Percentiles rank a stretch among this genome's conserved stretches.
Evolutionary conservation across 2,329 filamentous ascomycete genomes (phyloP).

Genomic region (Emericellopsis atlantica): DNA sequence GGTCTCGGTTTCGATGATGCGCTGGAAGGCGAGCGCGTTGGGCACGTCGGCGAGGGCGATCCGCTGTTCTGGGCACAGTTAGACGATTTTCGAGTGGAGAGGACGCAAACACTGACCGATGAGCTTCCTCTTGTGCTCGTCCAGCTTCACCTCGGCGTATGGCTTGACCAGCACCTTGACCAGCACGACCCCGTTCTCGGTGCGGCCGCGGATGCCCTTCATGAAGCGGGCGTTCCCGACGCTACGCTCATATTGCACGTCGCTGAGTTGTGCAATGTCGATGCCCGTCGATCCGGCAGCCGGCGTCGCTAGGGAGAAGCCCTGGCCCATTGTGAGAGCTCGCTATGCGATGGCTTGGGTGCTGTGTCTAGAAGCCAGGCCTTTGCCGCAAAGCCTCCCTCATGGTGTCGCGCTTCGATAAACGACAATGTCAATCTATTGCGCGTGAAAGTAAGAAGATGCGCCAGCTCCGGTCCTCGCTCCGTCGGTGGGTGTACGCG

Average conservation of each 20-base stretch:
- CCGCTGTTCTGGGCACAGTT: slow-evolving; percentile 53
- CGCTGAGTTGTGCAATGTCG: slow-evolving; percentile 82
- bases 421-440: too few relatives aligned
- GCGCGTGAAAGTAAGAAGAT: too few relatives aligned
- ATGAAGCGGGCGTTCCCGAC: slow-evolving; percentile 89
- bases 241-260: slow-evolving; percentile 83
- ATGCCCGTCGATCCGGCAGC: slow-evolving; percentile 88
- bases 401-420: too few relatives aligned
- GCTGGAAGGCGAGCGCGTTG: slow-evolving; percentile 83
- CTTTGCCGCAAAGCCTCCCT: too few relatives aligned
- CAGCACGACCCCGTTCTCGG: slow-evolving; percentile 81
- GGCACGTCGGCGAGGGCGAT: slow-evolving; percentile 69
- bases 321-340: slow-evolving; percentile 67
- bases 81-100: neutral
- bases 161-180: slow-evolving; percentile 95
- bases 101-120: slow-evolving; percentile 36
- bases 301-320: slow-evolving; percentile 85
- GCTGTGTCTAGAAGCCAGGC: too few relatives aligned
- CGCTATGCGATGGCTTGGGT: too few relatives aligned
- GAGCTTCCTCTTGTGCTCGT: slow-evolving; percentile 65
- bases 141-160: slow-evolving; percentile 68
- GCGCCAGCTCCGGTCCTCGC: too few relatives aligned
- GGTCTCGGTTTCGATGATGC: slow-evolving; percentile 80
- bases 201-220: slow-evolving; percentile 86
- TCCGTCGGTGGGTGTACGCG: too few relatives aligned